Base-by-base conservation (phyloP, 2,329 filamentous ascomycete genomes). In the Neonectria magnoliae region DNA sequence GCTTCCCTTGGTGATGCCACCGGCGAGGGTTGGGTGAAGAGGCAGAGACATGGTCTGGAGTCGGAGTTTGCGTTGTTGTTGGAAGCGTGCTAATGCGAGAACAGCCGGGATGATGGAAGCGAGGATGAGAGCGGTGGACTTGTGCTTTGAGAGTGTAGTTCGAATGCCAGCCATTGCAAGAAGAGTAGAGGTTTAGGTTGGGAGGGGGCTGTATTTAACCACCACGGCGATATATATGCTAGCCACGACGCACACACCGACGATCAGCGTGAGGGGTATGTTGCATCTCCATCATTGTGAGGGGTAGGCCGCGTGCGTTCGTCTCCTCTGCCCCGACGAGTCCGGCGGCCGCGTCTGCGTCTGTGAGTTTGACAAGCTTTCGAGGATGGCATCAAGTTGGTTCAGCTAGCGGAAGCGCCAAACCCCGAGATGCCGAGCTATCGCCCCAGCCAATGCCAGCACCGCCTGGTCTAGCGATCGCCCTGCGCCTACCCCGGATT, bases 1-100 rank as follows among this genome's bases (percentile, higher is more conserved):
- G 56, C 80, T 74, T 68, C 89, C 88, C 70, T 87, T 86, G 62
- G 78, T 81, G 75, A 91, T 72, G 76, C 88, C 88, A 70, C 87
- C 86, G 80, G 90, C 87, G 79, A 91, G 80, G 55, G 84, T 75
- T 47, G 90, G 89, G 78, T 91, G 89, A 18, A 91, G 81, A 45
- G 67, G 63, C 63, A 68, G 55, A 54, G 72, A 62, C 72, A 72
- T 74, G 16, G 65, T 61, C 55, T 55, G 53, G 11, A 60, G 42
- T 18, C 60, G 61, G 41, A 51, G 14, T 22, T 68, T 66, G 53
- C 62, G 60, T 56, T 70, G 69, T 47, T 73, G 53, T 27, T 70
- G 64, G n/a, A 72, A 64, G 10, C 56, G 42, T 25, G 45, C 42
- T 1, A 74, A 38, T 52, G 64, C 68, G n/a, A 64, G 25, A 45